These are phyloP conservation scores for Rubia tinctorum DNA, from an alignment of 305 asterid species.

Conservation along the genomic window DNA sequence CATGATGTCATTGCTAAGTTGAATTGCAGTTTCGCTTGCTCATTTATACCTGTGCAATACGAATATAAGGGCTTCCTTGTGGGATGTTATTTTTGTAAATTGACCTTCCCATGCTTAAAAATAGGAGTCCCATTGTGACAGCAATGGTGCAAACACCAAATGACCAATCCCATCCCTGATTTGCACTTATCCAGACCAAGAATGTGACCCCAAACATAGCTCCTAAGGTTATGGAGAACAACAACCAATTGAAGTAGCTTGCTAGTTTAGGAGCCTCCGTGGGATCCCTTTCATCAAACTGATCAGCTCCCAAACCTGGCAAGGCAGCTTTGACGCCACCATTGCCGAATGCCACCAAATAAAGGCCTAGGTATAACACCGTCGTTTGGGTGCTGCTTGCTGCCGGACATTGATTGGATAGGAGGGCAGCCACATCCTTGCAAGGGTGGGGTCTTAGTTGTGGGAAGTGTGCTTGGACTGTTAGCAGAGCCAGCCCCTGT, in stretches of 20 bases:
- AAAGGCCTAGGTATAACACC: slow-evolving; percentile 46
- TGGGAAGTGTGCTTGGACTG: slow-evolving; percentile 64
- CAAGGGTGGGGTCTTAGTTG: slow-evolving; percentile 62
- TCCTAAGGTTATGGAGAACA: slow-evolving; percentile 47
- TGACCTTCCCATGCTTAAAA: slow-evolving; percentile 48
- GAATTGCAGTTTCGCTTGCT: background rate
- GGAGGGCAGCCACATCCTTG: slow-evolving; percentile 34
- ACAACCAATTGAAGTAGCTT: slow-evolving; percentile 66
- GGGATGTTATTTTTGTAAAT: slow-evolving; percentile 43
- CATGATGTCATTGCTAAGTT: background rate
- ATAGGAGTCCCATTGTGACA: slow-evolving; percentile 33
- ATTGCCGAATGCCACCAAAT: slow-evolving; percentile 60
- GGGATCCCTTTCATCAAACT: slow-evolving; percentile 57
- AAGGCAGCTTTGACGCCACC: slow-evolving; percentile 68
- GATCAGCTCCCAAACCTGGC: slow-evolving; percentile 78
- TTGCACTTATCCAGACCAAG: slow-evolving; percentile 61
- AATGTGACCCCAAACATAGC: slow-evolving; percentile 61
- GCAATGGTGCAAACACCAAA: slow-evolving; percentile 53
- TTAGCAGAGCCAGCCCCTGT: slow-evolving; percentile 63
- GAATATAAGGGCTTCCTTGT: slow-evolving; percentile 53
- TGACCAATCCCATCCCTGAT: slow-evolving; percentile 73
- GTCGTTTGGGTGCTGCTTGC: slow-evolving; percentile 44
- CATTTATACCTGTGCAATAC: slow-evolving; percentile 46
- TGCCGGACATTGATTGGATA: slow-evolving; percentile 35
- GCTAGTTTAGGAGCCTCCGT: slow-evolving; percentile 49